Evolutionary conservation across 2,329 filamentous ascomycete species (phyloP).

Genomic region (Aspergillus floridensis): DNA sequence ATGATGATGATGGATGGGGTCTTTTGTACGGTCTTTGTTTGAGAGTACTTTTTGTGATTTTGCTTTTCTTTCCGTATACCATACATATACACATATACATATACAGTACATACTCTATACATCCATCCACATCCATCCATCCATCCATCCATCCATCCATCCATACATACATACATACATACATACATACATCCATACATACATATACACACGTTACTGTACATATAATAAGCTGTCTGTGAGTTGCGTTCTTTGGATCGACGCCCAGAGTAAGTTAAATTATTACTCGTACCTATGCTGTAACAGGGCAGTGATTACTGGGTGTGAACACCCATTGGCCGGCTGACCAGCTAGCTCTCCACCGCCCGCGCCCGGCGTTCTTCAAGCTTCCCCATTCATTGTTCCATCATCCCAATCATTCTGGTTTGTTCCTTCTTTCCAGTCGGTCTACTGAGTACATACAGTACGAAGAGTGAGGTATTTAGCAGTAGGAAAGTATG

Average conservation of each 20-base stretch:
- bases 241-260: neutral
- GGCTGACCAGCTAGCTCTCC: neutral
- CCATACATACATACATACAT: neutral
- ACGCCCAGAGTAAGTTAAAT: neutral
- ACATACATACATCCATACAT: too few species aligned
- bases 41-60: too few species aligned
- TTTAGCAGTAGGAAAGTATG: neutral
- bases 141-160: neutral
- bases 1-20: conserved; percentile 15
- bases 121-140: neutral
- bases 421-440: too few species aligned
- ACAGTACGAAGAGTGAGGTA: neutral
- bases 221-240: too few species aligned
- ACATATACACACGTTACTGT: too few species aligned
- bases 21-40: too few species aligned
- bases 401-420: neutral
- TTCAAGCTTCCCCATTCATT: neutral
- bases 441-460: too few species aligned
- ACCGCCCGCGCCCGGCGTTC: neutral
- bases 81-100: neutral
- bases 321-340: neutral
- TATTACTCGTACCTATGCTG: too few species aligned
- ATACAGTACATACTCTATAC: neutral
- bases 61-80: too few species aligned
- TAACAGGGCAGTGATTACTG: too few species aligned